Evolutionary conservation across 495 filamentous ascomycete species (phyloP), one percentile per base, ranked within the genome.

Genomic region (Chlorociboria aeruginascens): DNA sequence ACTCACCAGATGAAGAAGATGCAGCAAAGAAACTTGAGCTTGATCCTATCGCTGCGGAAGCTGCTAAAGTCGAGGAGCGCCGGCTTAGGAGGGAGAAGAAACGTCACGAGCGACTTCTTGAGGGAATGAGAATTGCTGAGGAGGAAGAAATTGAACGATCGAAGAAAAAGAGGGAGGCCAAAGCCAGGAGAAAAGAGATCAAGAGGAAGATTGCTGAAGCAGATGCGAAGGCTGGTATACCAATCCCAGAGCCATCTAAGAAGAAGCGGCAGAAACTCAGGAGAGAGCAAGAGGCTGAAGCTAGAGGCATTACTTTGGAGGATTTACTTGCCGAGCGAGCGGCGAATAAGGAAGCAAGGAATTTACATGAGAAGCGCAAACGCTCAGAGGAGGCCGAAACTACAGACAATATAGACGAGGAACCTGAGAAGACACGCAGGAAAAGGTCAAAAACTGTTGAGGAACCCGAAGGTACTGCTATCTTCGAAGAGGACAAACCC

Each of bases 341-440:
- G n/a, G 38, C 46, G 13, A 14, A 31, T 1, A 29, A 14, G 12
- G 13, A 50, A 33, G 41, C 43, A n/a, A 36, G 8, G 17, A 28
- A 35, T 2, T 25, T 20, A 16, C 13, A 20, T 1, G 47, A 53
- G 46, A 51, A 51, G 37, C 42, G 42, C 13, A 46, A 51, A 14
- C 31, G 47, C 30, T 45, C 41, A 10, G 44, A 60, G 11, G 50
- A 53, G 10, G 43, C 47, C 20, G 43, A 52, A 13, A 14, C 11
- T 30, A 31, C 13, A 11, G 7, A 11, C 31, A 14, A 3, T 44
- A 12, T 11, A 3, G 9, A 13, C 2, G 13, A 3, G 6, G 33
- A 33, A 31, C 25, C 42, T 16, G 42, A 44, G 42, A 44, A 43
- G 11, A 31, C 40, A 11, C 40, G 14, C 40, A 43, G 7, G 42